Evolutionary conservation across 495 filamentous ascomycete species (phyloP).

Genomic region (Podospora conica): DNA sequence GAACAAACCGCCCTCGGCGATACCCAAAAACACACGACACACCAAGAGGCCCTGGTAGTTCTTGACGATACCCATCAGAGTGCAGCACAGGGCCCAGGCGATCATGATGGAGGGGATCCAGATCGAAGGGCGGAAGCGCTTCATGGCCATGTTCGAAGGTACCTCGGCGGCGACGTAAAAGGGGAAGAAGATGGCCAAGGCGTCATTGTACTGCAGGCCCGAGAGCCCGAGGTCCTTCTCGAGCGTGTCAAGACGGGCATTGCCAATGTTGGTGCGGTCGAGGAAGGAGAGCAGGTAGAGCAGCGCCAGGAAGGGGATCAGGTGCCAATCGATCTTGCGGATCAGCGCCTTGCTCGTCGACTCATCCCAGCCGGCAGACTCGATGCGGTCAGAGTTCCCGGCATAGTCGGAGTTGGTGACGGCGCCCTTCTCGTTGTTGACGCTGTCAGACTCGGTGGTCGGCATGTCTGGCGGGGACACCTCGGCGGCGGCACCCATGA

Average conservation of each 20-base stretch:
- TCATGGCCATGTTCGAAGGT: slow-evolving; percentile 63
- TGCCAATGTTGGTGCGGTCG: slow-evolving; percentile 72
- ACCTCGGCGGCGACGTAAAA: slow-evolving; percentile 77
- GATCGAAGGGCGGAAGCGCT: slow-evolving; percentile 55
- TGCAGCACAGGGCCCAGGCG: slow-evolving; percentile 51
- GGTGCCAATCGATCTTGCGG: slow-evolving; percentile 43
- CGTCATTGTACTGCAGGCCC: slow-evolving; percentile 60
- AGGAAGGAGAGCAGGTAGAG: slow-evolving; percentile 65
- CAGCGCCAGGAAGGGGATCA: slow-evolving; percentile 50
- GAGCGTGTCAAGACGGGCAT: slow-evolving; percentile 70
- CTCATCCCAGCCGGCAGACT: slow-evolving; percentile 24
- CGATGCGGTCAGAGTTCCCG: slow-evolving; percentile 14
- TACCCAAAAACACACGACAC: slow-evolving; percentile 64
- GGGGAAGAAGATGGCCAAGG: slow-evolving; percentile 75
- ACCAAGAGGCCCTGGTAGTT: slow-evolving; percentile 68
- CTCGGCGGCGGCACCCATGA: slow-evolving; percentile 26
- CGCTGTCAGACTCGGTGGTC: slow-evolving; percentile 26
- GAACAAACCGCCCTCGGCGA: slow-evolving; percentile 75
- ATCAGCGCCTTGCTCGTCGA: slow-evolving; percentile 38
- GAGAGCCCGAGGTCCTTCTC: slow-evolving; percentile 55
- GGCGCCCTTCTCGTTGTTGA: slow-evolving; percentile 25
- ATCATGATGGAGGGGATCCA: slow-evolving; percentile 55
- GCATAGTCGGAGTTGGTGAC: slow-evolving; percentile 10
- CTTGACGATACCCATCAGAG: slow-evolving; percentile 66
- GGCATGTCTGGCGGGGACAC: slow-evolving; percentile 21